Base-by-base conservation (phyloP, 2,329 filamentous ascomycete species). In the Pseudogymnoascus sp. region DNA sequence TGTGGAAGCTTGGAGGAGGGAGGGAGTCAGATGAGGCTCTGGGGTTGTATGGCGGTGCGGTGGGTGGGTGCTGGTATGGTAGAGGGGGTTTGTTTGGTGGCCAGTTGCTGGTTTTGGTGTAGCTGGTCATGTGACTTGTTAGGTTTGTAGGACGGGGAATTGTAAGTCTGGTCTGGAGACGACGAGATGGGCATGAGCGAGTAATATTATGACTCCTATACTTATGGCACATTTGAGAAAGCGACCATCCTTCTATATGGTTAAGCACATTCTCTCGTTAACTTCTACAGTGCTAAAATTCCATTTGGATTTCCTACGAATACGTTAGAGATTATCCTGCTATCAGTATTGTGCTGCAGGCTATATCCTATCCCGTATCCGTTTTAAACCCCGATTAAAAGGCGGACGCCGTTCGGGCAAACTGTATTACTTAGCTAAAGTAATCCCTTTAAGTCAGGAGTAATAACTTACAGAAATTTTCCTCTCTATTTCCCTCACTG, bases 401-500 rank as follows among this genome's bases (percentile, higher is more conserved):
- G 31, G 31, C 31, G 31, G 31, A 33, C 8, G 6, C 6, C 31
- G 31, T 33, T 33, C 31, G 31, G 31, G 31, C 31, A 33, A 33
- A 33, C 31, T 33, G 31, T 33, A 59, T 24, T 59, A 14, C 8
- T 19, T 24, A 59, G n/a, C 26, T 16, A 28, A 28, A 28, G n/a
- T 19, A 59, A 28, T 24, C 24, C 8, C 33, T 26, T 37, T 37
- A 22, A 33, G 31, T 33, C 6, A 33, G 31, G 31, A 43, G 26
- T 28, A 7, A 40, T 38, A 43, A 76, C 79, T 74, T 75, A 83
- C 81, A 68, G 90, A 92, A 72, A 99, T 93, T 79, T 97, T 97
- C 72, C 93, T 87, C 81, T 99, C 95, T 72, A 99, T 95, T 77
- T 98, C 91, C 70, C 91, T 80, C 62, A 97, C 87, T 43, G 90